A percentile compares a stretch with the other conserved stretches of the same genome.
Conservation (phyloP, 2,329 filamentous ascomycete species). For the Penicillium brasilianum region DNA sequence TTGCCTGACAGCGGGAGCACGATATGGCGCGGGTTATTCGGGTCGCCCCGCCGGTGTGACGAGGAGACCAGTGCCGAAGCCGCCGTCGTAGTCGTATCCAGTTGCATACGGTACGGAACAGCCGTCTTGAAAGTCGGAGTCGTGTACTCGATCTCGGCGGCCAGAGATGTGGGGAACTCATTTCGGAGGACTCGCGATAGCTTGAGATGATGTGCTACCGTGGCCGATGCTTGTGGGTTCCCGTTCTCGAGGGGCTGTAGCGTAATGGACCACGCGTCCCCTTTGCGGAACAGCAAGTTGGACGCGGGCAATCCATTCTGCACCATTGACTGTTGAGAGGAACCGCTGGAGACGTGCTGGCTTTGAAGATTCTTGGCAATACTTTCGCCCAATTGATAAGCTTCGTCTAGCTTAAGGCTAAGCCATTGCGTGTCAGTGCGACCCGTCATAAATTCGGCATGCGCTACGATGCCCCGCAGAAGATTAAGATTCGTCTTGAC, state of each 20-base stretch:
- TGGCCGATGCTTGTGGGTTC: conserved; percentile 17
- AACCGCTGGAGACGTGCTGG: neutral
- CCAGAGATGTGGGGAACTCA: conserved; percentile 62
- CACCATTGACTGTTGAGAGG: conserved; percentile 20
- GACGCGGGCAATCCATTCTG: conserved; percentile 35
- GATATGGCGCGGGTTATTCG: conserved; percentile 57
- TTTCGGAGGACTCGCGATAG: conserved; percentile 62
- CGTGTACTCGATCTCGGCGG: conserved; percentile 59
- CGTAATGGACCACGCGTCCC: conserved; percentile 62
- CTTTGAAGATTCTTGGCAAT: conserved; percentile 29
- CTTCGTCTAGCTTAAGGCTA: conserved; percentile 52
- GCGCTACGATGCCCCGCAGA: conserved; percentile 59
- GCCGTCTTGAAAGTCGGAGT: conserved; percentile 39
- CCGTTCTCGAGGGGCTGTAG: conserved; percentile 45
- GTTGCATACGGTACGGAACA: conserved; percentile 52
- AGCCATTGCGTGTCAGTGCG: conserved; percentile 64
- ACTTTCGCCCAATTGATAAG: conserved; percentile 44
- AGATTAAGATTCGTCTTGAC: conserved; percentile 64
- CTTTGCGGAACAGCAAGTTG: conserved; percentile 60
- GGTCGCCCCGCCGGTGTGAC: conserved; percentile 57
- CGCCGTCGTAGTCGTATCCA: conserved; percentile 54
- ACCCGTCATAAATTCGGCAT: conserved; percentile 56
- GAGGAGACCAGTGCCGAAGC: conserved; percentile 45
- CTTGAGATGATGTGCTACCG: conserved; percentile 56
- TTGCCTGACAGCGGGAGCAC: conserved; percentile 64